Evolutionary conservation across 331 rosid species (phyloP).

Genomic region (Quercus lobata): DNA sequence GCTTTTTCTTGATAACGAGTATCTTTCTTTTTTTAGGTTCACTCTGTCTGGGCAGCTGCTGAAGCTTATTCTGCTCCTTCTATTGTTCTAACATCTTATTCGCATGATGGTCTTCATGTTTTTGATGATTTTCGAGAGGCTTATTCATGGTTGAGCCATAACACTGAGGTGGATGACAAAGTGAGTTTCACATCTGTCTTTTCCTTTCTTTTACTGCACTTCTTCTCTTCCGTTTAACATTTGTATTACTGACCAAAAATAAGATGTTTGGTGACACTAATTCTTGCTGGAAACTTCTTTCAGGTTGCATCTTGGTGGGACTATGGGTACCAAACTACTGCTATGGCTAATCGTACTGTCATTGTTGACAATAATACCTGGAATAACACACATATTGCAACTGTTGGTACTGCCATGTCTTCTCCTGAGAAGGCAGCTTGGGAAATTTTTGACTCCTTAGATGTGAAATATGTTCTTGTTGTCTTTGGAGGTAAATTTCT

Average conservation of each 20-base stretch:
- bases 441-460: constrained; percentile 97
- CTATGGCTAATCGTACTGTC: constrained; percentile 99
- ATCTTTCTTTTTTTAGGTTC: constrained; percentile 59
- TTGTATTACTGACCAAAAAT: not conserved
- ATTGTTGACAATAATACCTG: constrained; percentile 98
- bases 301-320: constrained; percentile 99
- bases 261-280: constrained; percentile 3
- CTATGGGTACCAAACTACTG: constrained; percentile 99
- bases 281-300: constrained; percentile 19
- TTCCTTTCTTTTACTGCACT: not conserved
- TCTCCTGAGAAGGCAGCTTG: constrained; percentile 99
- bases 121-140: constrained; percentile 99
- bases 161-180: constrained; percentile 96
- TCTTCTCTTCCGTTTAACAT: not conserved
- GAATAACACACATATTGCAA: constrained; percentile 99
- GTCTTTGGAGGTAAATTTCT: constrained; percentile 94
- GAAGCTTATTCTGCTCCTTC: constrained; percentile 99
- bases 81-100: constrained; percentile 86
- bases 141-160: constrained; percentile 98
- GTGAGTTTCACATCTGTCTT: constrained; percentile 39
- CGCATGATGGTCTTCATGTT: constrained; percentile 92
- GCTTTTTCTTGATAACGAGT: constrained; percentile 1
- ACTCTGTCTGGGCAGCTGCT: constrained; percentile 99
- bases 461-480: constrained; percentile 97
- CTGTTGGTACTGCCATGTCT: constrained; percentile 99